Conservation (phyloP, 106 monocot genomes). For the Xerophyta viscosa region DNA sequence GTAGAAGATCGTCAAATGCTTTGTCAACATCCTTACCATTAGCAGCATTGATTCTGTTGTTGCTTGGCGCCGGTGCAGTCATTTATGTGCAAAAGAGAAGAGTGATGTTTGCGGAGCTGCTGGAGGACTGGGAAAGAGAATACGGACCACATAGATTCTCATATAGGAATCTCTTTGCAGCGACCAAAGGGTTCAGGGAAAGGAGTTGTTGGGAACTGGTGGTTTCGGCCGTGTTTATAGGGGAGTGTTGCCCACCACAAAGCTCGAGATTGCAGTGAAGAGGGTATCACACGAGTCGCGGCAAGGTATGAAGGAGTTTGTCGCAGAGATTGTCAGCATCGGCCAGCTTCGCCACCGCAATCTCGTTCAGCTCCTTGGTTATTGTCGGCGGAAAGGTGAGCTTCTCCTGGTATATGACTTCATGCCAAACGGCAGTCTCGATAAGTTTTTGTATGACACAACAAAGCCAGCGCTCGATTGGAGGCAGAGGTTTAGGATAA, state of each 20-base stretch:
- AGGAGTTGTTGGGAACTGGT: background rate
- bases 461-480: constrained; percentile 4
- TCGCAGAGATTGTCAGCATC: constrained; percentile 6
- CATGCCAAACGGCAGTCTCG: constrained; percentile 11
- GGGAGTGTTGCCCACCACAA: background rate
- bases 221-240: constrained; percentile 8
- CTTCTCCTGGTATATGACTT: constrained; percentile 5
- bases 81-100: background rate
- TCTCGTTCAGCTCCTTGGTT: constrained; percentile 4
- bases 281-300: constrained; percentile 4
- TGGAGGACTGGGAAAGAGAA: constrained; percentile 8
- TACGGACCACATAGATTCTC: constrained; percentile 4
- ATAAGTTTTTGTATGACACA: background rate
- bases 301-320: constrained; percentile 7
- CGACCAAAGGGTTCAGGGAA: constrained; percentile 8
- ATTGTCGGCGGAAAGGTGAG: constrained; percentile 5
- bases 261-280: constrained; percentile 8
- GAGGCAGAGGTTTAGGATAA: constrained; percentile 3
- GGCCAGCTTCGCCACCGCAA: constrained; percentile 8
- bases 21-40: background rate
- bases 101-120: constrained; percentile 4
- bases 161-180: constrained; percentile 5
- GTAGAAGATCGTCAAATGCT: background rate
- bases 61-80: background rate
- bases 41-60: background rate